Base-by-base conservation (phyloP, 1,284 basidiomycete species). In the Somion occarium region DNA sequence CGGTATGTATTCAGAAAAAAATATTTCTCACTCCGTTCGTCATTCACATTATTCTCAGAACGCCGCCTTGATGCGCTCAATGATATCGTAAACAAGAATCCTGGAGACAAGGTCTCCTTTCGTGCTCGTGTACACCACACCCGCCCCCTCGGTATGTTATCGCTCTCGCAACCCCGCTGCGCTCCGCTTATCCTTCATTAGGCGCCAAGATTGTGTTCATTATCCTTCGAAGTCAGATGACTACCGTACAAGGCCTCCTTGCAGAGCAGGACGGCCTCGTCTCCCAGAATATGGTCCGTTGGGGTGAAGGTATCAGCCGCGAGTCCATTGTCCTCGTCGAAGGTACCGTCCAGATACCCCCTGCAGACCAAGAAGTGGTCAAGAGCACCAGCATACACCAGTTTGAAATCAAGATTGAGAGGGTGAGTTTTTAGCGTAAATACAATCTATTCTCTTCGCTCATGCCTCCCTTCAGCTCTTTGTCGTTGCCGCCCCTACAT, bases 251-350 rank as follows among this genome's bases (percentile, higher is more conserved):
- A 63, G 83, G 80, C 50, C 73, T 87, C 15, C 67, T 87, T 12
- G 72, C 78, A 42, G 75, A 80, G 56, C 75, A 78, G 47, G 73
- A 79, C 53, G 72, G 74, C 7, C 38, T 48, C 15, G 74, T 88
- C 5, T 85, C 83, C 41, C 79, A 82, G 63, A 80, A 83, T 61
- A 87, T 88, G 85, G 72, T 84, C 53, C 82, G 82, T 59, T 87
- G 77, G 74, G 76, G 79, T 9, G 74, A 76, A 43, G 64, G 71
- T 15, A 71, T 87, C 46, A 70, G 77, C 20, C 64, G 75, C 39
- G 85, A 88, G 67, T 75, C 77, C 11, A 79, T 88, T 54, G 83
- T 87, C 1, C 69, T 79, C 38, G 81, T 87, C 19, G 76, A 83
- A 63, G 85, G 83, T 41, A 48, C 60, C 23, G 50, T 69, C 1